A percentile compares a stretch with the other conserved stretches of the same genome.
Conservation (phyloP, 352 stramenopile species). For the Globisporangium iwayamae region DNA sequence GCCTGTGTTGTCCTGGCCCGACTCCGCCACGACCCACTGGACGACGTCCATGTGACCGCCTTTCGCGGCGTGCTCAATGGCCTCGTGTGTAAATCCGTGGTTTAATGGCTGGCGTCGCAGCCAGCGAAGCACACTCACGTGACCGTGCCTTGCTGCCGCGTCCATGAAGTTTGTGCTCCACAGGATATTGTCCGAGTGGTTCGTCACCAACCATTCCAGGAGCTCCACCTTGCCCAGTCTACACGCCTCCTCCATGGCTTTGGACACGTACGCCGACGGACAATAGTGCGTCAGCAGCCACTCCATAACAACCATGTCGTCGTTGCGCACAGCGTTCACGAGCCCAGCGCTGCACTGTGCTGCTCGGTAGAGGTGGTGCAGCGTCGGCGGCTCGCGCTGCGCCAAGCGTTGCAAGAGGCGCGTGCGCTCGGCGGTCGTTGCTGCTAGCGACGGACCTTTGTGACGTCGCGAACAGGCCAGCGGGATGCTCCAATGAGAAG, state of each 20-base stretch:
- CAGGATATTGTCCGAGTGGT: neutral
- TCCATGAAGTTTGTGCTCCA: slow-evolving; percentile 4
- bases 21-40: neutral
- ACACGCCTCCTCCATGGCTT: slow-evolving; percentile 8
- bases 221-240: slow-evolving; percentile 1
- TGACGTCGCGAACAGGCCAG: neutral
- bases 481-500: slow-evolving; percentile 3
- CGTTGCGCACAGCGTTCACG: slow-evolving; percentile 3
- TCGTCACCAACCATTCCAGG: neutral
- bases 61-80: neutral
- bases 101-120: neutral
- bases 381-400: neutral
- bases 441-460: neutral
- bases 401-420: neutral
- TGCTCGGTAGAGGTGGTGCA: slow-evolving; percentile 1
- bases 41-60: neutral
- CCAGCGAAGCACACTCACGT: neutral
- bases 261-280: neutral
- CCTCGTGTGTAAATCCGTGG: neutral
- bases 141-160: neutral
- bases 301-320: neutral
- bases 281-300: slow-evolving; percentile 3
- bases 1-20: too few species aligned
- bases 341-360: neutral
- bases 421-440: neutral